Conservation (phyloP, 352 stramenopile species). For the Thalassiosira livingstoniorum region DNA sequence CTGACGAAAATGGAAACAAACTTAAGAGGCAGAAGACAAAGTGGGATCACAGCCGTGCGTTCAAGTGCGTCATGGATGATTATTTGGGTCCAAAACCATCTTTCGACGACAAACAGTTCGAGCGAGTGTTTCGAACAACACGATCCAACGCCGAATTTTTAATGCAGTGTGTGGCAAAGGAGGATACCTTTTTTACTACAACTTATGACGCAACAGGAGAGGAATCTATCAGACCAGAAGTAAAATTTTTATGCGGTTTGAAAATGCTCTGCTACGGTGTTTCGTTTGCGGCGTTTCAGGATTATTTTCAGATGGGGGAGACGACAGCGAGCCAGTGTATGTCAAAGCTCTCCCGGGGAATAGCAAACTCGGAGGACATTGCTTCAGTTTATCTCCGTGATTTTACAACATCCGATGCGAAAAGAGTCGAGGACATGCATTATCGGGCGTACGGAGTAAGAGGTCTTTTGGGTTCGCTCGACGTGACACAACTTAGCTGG, state of each 20-base stretch:
- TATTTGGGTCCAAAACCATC: background rate
- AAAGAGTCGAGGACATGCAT: background rate
- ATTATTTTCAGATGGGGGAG: slow-evolving; percentile 1
- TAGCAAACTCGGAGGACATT: background rate
- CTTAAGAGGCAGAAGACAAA: too few species aligned
- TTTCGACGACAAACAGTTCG: slow-evolving; percentile 15
- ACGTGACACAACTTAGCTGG: background rate
- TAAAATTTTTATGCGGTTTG: background rate
- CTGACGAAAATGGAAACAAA: too few species aligned
- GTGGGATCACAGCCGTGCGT: too few species aligned
- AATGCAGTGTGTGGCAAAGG: background rate
- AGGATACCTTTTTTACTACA: slow-evolving; percentile 6
- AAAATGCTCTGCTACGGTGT: slow-evolving; percentile 10
- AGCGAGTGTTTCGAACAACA: background rate
- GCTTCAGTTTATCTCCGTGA: background rate
- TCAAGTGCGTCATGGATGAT: background rate
- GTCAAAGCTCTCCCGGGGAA: background rate
- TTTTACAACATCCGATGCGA: background rate
- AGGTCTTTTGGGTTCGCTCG: background rate
- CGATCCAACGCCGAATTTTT: background rate
- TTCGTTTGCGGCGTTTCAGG: background rate
- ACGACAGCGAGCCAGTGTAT: background rate
- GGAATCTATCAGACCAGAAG: background rate
- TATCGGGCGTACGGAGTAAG: background rate
- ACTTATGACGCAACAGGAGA: background rate